Evolutionary conservation across 2,329 filamentous ascomycete species (phyloP).

Genomic region (Hymenoscyphus repandus): DNA sequence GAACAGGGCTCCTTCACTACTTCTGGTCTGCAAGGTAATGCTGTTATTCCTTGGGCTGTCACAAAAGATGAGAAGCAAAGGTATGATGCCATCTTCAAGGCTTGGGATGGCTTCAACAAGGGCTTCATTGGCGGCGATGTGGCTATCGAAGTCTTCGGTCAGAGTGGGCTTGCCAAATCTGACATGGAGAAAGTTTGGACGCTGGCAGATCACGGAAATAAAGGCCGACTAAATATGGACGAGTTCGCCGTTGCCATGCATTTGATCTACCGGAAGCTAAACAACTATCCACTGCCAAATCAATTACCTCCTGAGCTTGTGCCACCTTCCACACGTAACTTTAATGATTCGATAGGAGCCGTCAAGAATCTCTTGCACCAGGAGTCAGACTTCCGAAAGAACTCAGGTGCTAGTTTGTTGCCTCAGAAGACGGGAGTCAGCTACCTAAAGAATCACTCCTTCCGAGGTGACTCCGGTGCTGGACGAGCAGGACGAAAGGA

Average conservation of each 20-base stretch:
- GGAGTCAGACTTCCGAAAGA: constrained; percentile 86
- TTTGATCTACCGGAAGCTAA: constrained; percentile 94
- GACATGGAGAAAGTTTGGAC: constrained; percentile 95
- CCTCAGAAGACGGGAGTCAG: constrained; percentile 98
- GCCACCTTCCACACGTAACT: constrained; percentile 88
- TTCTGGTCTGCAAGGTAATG: constrained; percentile 83
- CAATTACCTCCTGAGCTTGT: constrained; percentile 87
- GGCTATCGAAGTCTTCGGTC: constrained; percentile 94
- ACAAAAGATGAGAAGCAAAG: constrained; percentile 98
- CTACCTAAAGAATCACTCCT: constrained; percentile 93
- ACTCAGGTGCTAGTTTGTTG: constrained; percentile 80
- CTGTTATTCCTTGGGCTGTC: constrained; percentile 95
- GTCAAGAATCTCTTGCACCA: constrained; percentile 85
- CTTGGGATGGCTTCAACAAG: constrained; percentile 93
- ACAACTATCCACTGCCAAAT: constrained; percentile 87
- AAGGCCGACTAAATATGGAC: constrained; percentile 88
- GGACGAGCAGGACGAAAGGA: constrained; percentile 70
- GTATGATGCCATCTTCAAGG: constrained; percentile 90
- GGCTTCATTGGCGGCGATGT: constrained; percentile 88
- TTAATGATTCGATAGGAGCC: constrained; percentile 87
- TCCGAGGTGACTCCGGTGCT: constrained; percentile 60
- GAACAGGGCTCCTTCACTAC: constrained; percentile 81
- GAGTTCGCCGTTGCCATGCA: constrained; percentile 99
- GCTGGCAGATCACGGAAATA: constrained; percentile 86
- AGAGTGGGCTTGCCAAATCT: constrained; percentile 85